A percentile compares a stretch with the other conserved stretches of the same genome.
These are phyloP conservation scores for Blastobotrys malaysiensis DNA, from an alignment of 1,139 yeast species.

Conservation along the genomic window DNA sequence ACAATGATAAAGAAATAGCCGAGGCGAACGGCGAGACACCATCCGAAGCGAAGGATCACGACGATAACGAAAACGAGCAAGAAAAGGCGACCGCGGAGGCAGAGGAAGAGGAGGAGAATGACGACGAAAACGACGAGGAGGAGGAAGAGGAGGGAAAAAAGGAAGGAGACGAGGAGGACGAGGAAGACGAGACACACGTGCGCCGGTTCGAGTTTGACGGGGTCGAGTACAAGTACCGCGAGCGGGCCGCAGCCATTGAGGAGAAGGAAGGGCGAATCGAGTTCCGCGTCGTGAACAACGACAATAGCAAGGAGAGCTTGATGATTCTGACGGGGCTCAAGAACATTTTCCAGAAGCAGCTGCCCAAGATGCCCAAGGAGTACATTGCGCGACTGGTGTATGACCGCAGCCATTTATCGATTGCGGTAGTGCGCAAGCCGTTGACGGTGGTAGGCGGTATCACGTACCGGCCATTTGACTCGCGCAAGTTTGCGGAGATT, in stretches of 20 bases:
- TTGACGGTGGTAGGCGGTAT: slow-evolving; percentile 96
- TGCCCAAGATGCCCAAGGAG: slow-evolving; percentile 98
- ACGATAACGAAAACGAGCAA: slow-evolving; percentile 33
- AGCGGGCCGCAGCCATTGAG: slow-evolving; percentile 89
- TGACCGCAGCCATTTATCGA: slow-evolving; percentile 88
- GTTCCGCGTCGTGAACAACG: slow-evolving; percentile 93
- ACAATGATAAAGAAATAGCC: slow-evolving; percentile 24
- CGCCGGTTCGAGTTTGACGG: slow-evolving; percentile 64
- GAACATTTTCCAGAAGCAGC: slow-evolving; percentile 92
- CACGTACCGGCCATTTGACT: slow-evolving; percentile 89
- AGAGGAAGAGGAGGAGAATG: slow-evolving; percentile 22
- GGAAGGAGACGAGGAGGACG: slow-evolving; percentile 26
- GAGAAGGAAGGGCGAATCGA: slow-evolving; percentile 89
- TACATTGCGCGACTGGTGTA: slow-evolving; percentile 91
- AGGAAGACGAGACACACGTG: slow-evolving; percentile 32
- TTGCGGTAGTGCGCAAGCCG: slow-evolving; percentile 93
- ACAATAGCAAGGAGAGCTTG: slow-evolving; percentile 77
- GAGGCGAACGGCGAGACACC: slow-evolving; percentile 18
- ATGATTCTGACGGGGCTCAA: slow-evolving; percentile 92
- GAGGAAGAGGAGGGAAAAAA: slow-evolving; percentile 21
- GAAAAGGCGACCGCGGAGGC: slow-evolving; percentile 27
- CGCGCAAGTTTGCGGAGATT: slow-evolving; percentile 90
- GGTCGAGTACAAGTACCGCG: slow-evolving; percentile 76
- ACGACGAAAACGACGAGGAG: slow-evolving; percentile 25
- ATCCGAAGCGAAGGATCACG: slow-evolving; percentile 28